phyloP scores from a whole-genome alignment of 2,329 filamentous ascomycete genomes.

The Tolypocladium guangdongense region DNA sequence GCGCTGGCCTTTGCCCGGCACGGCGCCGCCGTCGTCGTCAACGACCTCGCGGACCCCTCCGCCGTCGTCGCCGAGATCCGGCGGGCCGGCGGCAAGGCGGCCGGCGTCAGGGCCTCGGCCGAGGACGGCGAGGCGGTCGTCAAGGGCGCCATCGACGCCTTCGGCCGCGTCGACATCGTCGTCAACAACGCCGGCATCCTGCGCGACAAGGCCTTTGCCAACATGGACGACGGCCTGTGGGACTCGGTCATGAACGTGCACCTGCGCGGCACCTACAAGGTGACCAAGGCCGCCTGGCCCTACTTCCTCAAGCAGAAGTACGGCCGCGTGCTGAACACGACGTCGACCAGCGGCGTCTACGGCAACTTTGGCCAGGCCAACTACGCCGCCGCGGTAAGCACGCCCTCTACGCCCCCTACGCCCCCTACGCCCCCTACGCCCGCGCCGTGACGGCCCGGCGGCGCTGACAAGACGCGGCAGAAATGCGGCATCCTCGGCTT shows the following conservation, averaged over 20 bases:
- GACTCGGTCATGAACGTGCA: conserved; percentile 88
- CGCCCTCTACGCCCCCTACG: too few species aligned
- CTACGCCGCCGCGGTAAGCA: conserved; percentile 71
- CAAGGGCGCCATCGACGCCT: conserved; percentile 86
- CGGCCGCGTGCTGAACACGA: conserved; percentile 91
- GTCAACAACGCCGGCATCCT: conserved; percentile 98
- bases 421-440: too few species aligned
- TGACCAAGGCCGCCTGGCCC: conserved; percentile 95
- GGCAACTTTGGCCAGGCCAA: conserved; percentile 99
- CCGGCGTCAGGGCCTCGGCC: conserved; percentile 85
- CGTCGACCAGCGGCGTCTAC: conserved; percentile 94
- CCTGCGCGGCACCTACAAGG: conserved; percentile 88
- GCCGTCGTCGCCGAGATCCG: conserved; percentile 86
- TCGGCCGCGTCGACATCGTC: conserved; percentile 86
- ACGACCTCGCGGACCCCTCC: conserved; percentile 90
- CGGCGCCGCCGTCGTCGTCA: conserved; percentile 81
- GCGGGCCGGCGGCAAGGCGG: conserved; percentile 78
- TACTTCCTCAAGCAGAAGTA: conserved; percentile 99
- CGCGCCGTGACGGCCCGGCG: too few species aligned
- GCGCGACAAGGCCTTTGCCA: conserved; percentile 92
- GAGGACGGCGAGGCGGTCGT: conserved; percentile 87
- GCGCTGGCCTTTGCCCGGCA: conserved; percentile 76
- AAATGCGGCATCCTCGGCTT: conserved; percentile 92
- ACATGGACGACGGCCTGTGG: conserved; percentile 95
- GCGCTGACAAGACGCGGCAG: conserved; percentile 23